Percentiles rank a stretch among this genome's conserved stretches.
phyloP scores from a whole-genome alignment of 2,329 filamentous ascomycete species.

The Lojkania enalia region DNA sequence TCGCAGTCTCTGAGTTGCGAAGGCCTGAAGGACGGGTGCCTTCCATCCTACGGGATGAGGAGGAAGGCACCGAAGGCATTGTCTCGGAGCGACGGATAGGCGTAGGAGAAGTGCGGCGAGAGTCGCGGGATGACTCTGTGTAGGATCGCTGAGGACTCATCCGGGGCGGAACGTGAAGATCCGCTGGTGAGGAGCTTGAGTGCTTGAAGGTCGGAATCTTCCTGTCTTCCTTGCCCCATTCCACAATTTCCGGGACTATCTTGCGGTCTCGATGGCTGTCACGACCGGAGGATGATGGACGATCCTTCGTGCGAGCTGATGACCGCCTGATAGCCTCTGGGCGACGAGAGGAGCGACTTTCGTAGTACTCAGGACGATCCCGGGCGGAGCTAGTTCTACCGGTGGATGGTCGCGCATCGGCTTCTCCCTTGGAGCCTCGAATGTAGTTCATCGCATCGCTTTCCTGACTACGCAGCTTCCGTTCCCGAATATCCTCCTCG shows the following conservation, averaged over 20 bases:
- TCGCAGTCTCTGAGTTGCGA: constrained; percentile 29
- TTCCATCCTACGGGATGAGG: constrained; percentile 34
- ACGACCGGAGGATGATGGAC: constrained; percentile 26
- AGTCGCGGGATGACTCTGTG: constrained; percentile 28
- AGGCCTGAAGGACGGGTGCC: constrained; percentile 28
- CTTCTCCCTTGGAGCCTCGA: constrained; percentile 27
- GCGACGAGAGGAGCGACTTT: constrained; percentile 28
- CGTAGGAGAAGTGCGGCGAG: constrained; percentile 37
- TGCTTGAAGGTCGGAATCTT: constrained; percentile 43
- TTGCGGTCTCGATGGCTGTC: constrained; percentile 29
- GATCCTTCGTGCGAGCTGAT: constrained; percentile 40
- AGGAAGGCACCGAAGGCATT: constrained; percentile 40
- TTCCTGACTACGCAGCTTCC: constrained; percentile 32
- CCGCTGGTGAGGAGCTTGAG: constrained; percentile 42
- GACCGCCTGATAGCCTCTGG: constrained; percentile 38
- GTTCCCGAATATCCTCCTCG: constrained; percentile 19
- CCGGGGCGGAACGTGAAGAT: constrained; percentile 32
- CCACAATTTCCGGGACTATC: constrained; percentile 34
- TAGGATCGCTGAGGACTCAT: constrained; percentile 35
- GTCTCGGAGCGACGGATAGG: constrained; percentile 50
- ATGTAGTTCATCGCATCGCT: constrained; percentile 38
- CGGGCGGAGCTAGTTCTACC: constrained; percentile 32
- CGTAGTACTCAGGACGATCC: constrained; percentile 32
- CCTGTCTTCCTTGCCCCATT: constrained; percentile 33
- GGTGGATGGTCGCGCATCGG: constrained; percentile 31